Evolutionary conservation across 1,284 basidiomycete species (phyloP), one percentile per base, ranked within the genome.

Genomic region (Apiotrichum mycotoxinovorans): DNA sequence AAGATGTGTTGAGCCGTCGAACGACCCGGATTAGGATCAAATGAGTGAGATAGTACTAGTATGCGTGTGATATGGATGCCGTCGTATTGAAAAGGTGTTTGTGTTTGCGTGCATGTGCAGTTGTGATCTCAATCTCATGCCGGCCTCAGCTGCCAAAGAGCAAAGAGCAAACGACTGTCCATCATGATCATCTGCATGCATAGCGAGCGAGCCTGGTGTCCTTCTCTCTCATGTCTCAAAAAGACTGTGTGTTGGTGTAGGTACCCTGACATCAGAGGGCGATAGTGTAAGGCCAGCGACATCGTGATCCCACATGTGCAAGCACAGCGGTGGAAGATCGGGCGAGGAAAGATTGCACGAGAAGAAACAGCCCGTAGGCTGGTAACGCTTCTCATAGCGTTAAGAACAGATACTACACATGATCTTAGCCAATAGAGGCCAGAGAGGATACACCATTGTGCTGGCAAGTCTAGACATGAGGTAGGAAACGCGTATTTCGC

Each of bases 341-440:
- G 61, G 68, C 62, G 54, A 58, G 56, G 56, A 66, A 66, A 74
- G 57, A 71, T 70, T 71, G 65, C 53, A 49, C 57, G 62, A 74
- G 71, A 72, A 68, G 60, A 56, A 65, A 55, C 43, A 30, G 43
- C 60, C 68, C 67, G 67, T 73, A 70, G 66, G 58, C 50, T 43
- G 38, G 57, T 73, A 71, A 69, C 42, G 62, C 66, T 69, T 72
- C 71, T 75, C 62, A 75, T 64, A 69, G 66, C 62, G 42, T 69
- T 70, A 75, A 75, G 72, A 73, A 75, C 73, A 73, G 73, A 75
- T 75, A 75, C 72, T 75, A 75, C 73, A 75, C 73, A 75, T 73
- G 73, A 75, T 74, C 73, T 73, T 74, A 74, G 73, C 73, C 73
- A 74, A 74, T 70, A 72, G 72, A 73, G 73, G 73, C 71, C 70